Evolutionary conservation across 306 rosid genomes (phyloP).

Genomic region (Acacia acuminata): DNA sequence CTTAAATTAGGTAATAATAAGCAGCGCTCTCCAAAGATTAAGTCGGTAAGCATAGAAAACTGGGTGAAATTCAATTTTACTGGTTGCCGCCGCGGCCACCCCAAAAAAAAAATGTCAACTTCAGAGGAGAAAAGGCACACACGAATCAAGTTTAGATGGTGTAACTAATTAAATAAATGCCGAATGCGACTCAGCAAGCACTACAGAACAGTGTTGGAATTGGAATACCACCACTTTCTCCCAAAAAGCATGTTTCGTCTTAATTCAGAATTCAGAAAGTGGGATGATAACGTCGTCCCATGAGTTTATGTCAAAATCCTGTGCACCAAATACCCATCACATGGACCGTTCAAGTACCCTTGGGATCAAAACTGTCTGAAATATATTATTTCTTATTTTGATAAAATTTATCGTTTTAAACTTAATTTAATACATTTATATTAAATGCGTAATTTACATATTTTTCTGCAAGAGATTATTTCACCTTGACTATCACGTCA

Average conservation of each 20-base stretch:
- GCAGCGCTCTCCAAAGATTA: not conserved
- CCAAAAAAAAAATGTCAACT: not conserved
- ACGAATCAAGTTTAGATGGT: not conserved
- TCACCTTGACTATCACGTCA: not conserved
- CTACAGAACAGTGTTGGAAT: not conserved
- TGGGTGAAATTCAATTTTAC: not conserved
- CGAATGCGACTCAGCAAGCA: slow-evolving; percentile 18
- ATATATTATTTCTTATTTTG: not conserved
- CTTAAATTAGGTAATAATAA: not conserved
- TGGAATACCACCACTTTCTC: not conserved
- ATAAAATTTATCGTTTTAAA: not conserved
- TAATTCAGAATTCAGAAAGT: not conserved
- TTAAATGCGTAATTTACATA: not conserved
- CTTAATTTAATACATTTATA: not conserved
- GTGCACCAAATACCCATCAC: not conserved
- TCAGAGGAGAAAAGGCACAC: not conserved
- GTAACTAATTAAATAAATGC: not conserved
- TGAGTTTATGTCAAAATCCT: not conserved
- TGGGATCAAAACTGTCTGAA: too few relatives aligned
- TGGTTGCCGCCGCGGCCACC: not conserved
- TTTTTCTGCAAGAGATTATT: not conserved
- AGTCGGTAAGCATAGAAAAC: not conserved
- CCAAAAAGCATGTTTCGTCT: slow-evolving; percentile 11
- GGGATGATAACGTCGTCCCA: not conserved
- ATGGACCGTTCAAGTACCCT: not conserved